phyloP scores from a whole-genome alignment of 1,139 yeast genomes.

The Protomyces inundatus region DNA sequence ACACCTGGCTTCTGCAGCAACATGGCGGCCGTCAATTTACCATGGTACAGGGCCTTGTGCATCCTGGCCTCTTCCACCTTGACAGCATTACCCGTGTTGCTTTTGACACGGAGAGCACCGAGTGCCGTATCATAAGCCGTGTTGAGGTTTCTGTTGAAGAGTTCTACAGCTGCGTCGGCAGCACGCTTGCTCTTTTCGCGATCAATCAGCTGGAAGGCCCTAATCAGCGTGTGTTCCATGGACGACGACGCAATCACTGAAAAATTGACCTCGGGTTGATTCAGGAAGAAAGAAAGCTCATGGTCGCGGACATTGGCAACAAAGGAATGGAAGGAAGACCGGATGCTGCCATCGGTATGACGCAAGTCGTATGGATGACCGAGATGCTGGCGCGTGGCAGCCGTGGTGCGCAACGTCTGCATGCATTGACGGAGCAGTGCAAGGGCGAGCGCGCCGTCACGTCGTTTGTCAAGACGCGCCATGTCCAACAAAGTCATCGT shows the following conservation, averaged over 20 bases:
- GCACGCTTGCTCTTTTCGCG: neutral
- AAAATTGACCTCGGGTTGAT: neutral
- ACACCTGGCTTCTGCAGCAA: too few relatives aligned
- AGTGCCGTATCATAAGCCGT: neutral
- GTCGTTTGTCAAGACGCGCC: too few relatives aligned
- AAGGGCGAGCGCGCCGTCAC: too few relatives aligned
- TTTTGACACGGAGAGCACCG: neutral
- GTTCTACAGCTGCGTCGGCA: neutral
- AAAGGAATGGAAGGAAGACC: neutral
- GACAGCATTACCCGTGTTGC: neutral
- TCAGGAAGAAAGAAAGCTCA: neutral
- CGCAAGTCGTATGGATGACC: neutral
- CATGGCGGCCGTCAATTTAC: too few relatives aligned
- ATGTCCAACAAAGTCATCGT: too few relatives aligned
- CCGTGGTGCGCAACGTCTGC: too few relatives aligned
- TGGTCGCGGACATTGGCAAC: neutral
- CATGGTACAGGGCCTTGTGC: too few relatives aligned
- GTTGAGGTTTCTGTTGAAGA: neutral
- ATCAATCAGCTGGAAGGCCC: neutral
- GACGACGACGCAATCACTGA: neutral
- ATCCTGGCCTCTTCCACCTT: neutral
- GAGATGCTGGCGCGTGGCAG: too few relatives aligned
- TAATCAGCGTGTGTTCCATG: neutral
- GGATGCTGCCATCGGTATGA: neutral
- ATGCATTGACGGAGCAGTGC: too few relatives aligned